These are phyloP conservation scores for Verticillium zaregamsianum DNA, from an alignment of 2,329 filamentous ascomycete species.

Conservation along the genomic window DNA sequence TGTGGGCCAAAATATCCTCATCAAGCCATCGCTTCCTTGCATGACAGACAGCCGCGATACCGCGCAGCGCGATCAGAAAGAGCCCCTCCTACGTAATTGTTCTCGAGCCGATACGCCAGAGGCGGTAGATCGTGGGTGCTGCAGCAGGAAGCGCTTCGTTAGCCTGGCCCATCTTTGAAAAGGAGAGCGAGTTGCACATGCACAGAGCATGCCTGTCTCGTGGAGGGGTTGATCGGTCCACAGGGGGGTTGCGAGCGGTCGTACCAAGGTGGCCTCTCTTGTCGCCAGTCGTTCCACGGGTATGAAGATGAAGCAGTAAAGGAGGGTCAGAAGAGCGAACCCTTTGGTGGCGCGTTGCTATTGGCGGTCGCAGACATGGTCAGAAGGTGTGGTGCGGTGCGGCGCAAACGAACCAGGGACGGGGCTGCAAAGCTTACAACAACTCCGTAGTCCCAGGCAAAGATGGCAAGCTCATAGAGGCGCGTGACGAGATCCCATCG, in stretches of 20 bases:
- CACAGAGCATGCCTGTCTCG: not conserved
- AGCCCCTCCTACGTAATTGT: slow-evolving; percentile 89
- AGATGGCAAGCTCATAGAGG: slow-evolving; percentile 93
- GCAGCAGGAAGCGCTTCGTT: slow-evolving; percentile 12
- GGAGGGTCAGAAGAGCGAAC: slow-evolving; percentile 73
- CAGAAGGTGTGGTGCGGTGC: not conserved
- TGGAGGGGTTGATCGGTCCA: not conserved
- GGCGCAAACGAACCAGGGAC: not conserved
- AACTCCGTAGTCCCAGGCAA: slow-evolving; percentile 98
- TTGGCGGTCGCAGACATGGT: not conserved
- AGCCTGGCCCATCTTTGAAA: slow-evolving; percentile 9
- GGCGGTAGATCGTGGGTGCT: slow-evolving; percentile 79
- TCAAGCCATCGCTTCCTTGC: slow-evolving; percentile 78
- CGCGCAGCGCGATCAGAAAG: slow-evolving; percentile 60
- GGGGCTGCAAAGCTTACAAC: slow-evolving; percentile 56
- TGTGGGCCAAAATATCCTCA: slow-evolving; percentile 98
- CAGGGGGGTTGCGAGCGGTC: slow-evolving; percentile 22
- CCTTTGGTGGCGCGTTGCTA: slow-evolving; percentile 83
- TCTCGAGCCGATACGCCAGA: slow-evolving; percentile 90
- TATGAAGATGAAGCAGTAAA: slow-evolving; percentile 81
- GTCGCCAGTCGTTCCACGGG: slow-evolving; percentile 80
- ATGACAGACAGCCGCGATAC: slow-evolving; percentile 44
- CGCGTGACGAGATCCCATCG: slow-evolving; percentile 97
- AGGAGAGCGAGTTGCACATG: not conserved
- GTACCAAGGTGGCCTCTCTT: slow-evolving; percentile 75